A percentile compares a stretch with the other conserved stretches of the same genome.
These are phyloP conservation scores for Grigorovia humatica DNA, from an alignment of 805 yeast species.

Conservation along the genomic window DNA sequence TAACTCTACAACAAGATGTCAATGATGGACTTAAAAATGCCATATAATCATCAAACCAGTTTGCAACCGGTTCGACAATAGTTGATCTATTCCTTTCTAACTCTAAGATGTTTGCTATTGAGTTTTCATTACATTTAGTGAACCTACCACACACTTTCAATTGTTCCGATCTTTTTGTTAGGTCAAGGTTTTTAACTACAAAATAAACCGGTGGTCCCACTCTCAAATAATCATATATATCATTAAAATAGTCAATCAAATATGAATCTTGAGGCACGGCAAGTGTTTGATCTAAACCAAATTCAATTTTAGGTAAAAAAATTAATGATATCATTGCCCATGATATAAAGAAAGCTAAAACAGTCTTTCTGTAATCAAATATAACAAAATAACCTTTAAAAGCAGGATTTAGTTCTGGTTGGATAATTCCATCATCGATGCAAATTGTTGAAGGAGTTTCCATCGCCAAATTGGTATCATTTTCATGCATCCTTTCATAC, in stretches of 20 bases:
- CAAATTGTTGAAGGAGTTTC: not conserved
- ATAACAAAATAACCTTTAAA: conserved; percentile 43
- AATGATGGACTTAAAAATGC: conserved; percentile 79
- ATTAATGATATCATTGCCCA: conserved; percentile 64
- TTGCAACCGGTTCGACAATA: conserved; percentile 72
- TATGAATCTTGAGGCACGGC: conserved; percentile 83
- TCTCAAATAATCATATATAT: conserved; percentile 59
- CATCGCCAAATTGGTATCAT: not conserved
- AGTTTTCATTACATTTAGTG: conserved; percentile 69
- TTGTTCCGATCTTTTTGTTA: conserved; percentile 53
- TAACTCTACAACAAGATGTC: conserved; percentile 74
- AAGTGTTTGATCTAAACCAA: conserved; percentile 82
- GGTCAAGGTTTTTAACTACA: conserved; percentile 59
- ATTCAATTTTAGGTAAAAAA: conserved; percentile 53
- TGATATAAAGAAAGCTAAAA: conserved; percentile 44
- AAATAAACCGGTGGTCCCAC: conserved; percentile 91
- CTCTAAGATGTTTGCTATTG: conserved; percentile 71
- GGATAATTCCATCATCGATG: no score
- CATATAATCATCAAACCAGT: conserved; percentile 89
- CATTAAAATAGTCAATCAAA: conserved; percentile 68
- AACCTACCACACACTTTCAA: conserved; percentile 78
- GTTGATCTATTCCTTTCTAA: conserved; percentile 71
- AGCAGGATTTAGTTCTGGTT: not conserved
- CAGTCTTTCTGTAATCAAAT: conserved; percentile 39
- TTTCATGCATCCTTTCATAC: conserved; percentile 12